Base-by-base conservation (phyloP, 495 filamentous ascomycete species). In the Xylaria venustula region DNA sequence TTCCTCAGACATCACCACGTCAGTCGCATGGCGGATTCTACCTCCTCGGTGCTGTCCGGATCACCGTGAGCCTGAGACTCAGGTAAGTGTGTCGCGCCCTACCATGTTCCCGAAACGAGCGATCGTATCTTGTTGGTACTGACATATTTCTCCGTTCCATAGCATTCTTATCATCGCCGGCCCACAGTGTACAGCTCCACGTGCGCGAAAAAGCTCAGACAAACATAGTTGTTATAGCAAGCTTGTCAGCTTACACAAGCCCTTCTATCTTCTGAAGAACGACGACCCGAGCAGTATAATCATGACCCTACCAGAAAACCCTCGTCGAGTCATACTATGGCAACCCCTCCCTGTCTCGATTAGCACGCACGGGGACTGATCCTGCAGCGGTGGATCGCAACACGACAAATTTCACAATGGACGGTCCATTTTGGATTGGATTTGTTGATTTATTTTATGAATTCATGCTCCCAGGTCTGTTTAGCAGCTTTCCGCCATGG, bases 391-490 rank as follows among this genome's bases (percentile, higher is more conserved):
- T 26, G 19, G 19, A 61, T 32, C 11, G 15, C 3, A 7, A 61
- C 25, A 32, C 11, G 22, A 19, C 9, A 12, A 12, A 7, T 4
- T 11, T 5, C 25, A 25, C 15, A 17, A 46, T n/a, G 17, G 3
- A 46, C 32, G 36, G 20, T 50, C 34, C 22, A 37, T 26, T 46
- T 60, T 9, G 20, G 22, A 1, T 25, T 60, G 37, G 40, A 23
- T 19, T 44, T 51, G 41, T 28, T 60, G 53, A 2, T 28, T 48
- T 46, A 15, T 28, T 61, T 54, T 48, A 54, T 60, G 51, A 46
- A 26, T 53, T 45, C 20, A 54, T 8, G 41, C 42, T 8, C 23
- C 7, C 47, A 42, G 41, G 32, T 23, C 15, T 30, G n/a, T n/a
- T 28, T 41, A 53, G 50, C 34, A 14, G 40, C 53, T 44, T 36